Evolutionary conservation across 805 yeast genomes (phyloP).

Genomic region (Ogataea wickerhamii): DNA sequence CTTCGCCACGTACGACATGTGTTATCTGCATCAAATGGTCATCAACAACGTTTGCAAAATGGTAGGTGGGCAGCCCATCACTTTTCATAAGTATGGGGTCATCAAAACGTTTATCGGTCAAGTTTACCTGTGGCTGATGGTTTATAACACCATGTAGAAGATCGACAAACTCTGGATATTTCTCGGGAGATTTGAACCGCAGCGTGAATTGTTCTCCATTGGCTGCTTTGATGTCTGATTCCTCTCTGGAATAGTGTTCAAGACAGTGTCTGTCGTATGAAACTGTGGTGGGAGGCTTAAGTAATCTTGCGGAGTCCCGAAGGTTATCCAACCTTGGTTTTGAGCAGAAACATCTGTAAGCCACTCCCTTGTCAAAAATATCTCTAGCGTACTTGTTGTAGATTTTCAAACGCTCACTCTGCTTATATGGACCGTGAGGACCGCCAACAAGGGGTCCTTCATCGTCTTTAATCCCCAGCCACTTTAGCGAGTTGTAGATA

Average conservation of each 20-base stretch:
- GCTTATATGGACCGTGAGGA: conserved; percentile 84
- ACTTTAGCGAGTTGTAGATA: conserved; percentile 66
- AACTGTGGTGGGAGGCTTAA: conserved; percentile 87
- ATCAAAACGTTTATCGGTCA: conserved; percentile 70
- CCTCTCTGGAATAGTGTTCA: conserved; percentile 38
- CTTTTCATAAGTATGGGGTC: conserved; percentile 88
- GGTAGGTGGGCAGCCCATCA: conserved; percentile 96
- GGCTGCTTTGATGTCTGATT: conserved; percentile 36
- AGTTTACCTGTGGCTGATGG: conserved; percentile 76
- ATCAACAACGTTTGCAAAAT: conserved; percentile 92
- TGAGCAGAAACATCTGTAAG: conserved; percentile 85
- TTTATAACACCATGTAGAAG: conserved; percentile 72
- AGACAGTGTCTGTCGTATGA: conserved; percentile 86
- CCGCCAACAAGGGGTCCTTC: conserved; percentile 79
- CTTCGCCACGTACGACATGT: conserved; percentile 96
- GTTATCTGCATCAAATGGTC: conserved; percentile 91
- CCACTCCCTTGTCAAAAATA: conserved; percentile 62
- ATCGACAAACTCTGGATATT: conserved; percentile 67
- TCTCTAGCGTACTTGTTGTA: conserved; percentile 57
- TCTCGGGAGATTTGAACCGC: conserved; percentile 72
- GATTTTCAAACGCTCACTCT: conserved; percentile 70
- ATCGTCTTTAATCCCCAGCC: conserved; percentile 76
- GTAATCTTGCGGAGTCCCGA: conserved; percentile 65
- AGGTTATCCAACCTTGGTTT: conserved; percentile 69
- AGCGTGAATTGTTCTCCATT: conserved; percentile 48